Percentiles rank a stretch among this genome's conserved stretches.
Evolutionary conservation across 1,284 basidiomycete species (phyloP).

Genomic region (Boletus mariae): DNA sequence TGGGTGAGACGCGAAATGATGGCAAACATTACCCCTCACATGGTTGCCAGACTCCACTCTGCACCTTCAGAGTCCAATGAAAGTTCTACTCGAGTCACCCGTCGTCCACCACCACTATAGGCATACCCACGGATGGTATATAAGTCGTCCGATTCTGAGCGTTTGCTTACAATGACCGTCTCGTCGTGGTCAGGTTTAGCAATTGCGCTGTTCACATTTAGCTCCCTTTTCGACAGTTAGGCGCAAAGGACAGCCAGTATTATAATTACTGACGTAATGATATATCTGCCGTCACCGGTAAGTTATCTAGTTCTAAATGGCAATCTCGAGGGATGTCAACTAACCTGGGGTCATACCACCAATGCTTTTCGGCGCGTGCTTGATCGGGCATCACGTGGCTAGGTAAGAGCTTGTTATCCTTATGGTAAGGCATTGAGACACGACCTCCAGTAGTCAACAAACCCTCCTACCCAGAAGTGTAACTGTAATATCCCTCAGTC

Average conservation of each 20-base stretch:
- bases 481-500: conserved; percentile 13
- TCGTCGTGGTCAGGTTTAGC: conserved; percentile 59
- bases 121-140: conserved; percentile 57
- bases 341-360: conserved; percentile 63
- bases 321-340: conserved; percentile 1
- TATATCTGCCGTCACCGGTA: conserved; percentile 33
- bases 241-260: background rate
- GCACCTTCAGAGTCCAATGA: conserved; percentile 53
- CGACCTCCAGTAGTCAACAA: background rate
- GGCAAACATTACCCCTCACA: conserved; percentile 29
- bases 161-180: conserved; percentile 28
- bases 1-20: conserved; percentile 1
- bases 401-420: conserved; percentile 66
- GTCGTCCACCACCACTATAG: conserved; percentile 63
- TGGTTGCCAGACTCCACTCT: conserved; percentile 50
- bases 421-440: conserved; percentile 5
- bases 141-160: conserved; percentile 1
- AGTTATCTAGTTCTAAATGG: background rate
- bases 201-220: conserved; percentile 63
- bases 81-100: conserved; percentile 59
- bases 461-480: conserved; percentile 33
- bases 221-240: conserved; percentile 39
- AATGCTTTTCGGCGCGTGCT: conserved; percentile 51
- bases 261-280: conserved; percentile 37
- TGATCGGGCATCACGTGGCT: conserved; percentile 53